Evolutionary conservation across 129 eudicot genomes (phyloP).

Genomic region (Tagetes erecta): DNA sequence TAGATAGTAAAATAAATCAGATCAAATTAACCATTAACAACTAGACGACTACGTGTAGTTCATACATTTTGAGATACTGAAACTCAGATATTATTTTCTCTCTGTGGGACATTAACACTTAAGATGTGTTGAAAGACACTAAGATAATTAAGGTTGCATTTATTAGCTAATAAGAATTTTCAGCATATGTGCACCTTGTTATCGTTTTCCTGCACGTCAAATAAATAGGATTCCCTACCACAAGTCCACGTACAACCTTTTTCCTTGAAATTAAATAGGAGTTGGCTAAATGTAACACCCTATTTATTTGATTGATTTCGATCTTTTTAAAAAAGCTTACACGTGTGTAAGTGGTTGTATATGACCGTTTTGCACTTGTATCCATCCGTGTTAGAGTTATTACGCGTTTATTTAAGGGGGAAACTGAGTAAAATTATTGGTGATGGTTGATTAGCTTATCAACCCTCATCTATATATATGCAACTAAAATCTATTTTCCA

Average conservation of each 20-base stretch:
- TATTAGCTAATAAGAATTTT: neutral
- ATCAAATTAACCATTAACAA: neutral
- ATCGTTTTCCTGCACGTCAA: neutral
- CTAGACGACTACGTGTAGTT: neutral
- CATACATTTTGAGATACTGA: neutral
- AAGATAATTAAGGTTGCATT: neutral
- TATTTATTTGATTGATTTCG: too few species aligned
- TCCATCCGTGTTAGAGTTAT: too few species aligned
- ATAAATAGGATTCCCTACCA: neutral
- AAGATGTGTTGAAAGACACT: neutral
- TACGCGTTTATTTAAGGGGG: too few species aligned
- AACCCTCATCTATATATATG: too few species aligned
- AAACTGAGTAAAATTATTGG: too few species aligned
- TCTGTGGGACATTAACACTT: neutral
- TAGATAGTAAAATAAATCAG: neutral
- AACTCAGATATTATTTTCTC: neutral
- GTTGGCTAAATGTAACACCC: too few species aligned
- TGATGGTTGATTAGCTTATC: too few species aligned
- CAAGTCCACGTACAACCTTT: neutral
- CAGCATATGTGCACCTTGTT: neutral
- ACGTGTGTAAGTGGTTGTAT: too few species aligned
- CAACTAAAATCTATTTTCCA: too few species aligned
- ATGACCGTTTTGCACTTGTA: too few species aligned
- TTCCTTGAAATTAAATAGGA: neutral
- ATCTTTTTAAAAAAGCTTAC: too few species aligned